Conservation (phyloP, 805 yeast genomes). For the Isabelozyma pseudorhagii region DNA sequence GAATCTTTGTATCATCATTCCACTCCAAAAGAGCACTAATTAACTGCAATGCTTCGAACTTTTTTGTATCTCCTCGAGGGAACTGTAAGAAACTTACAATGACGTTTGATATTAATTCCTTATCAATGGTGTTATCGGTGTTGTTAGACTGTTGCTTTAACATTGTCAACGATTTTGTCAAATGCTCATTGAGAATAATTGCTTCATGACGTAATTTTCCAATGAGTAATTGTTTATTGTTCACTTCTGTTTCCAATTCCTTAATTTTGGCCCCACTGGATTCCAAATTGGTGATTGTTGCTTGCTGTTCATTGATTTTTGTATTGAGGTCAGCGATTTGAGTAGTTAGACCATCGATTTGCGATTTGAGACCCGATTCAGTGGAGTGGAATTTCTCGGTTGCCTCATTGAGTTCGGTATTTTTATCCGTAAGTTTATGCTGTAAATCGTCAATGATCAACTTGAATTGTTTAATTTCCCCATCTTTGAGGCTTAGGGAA, state of each 20-base stretch:
- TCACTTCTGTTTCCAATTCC: conserved; percentile 53
- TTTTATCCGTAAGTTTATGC: conserved; percentile 4
- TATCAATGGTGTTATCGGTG: conserved; percentile 70
- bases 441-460: not conserved
- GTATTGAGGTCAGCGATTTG: conserved; percentile 14
- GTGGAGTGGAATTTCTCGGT: conserved; percentile 1
- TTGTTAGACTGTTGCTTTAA: conserved; percentile 69
- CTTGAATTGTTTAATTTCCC: conserved; percentile 11
- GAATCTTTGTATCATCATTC: conserved; percentile 76
- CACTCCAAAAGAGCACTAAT: conserved; percentile 81
- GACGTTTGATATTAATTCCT: conserved; percentile 83
- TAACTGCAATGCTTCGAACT: conserved; percentile 85
- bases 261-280: conserved; percentile 33
- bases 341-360: conserved; percentile 21
- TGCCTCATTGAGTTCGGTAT: conserved; percentile 1
- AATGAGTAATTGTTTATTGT: conserved; percentile 64
- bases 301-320: conserved; percentile 4
- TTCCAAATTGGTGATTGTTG: conserved; percentile 20
- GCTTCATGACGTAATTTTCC: conserved; percentile 96
- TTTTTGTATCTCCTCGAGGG: conserved; percentile 91
- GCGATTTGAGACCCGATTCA: conserved; percentile 3
- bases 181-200: conserved; percentile 86
- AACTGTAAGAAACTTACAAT: conserved; percentile 79
- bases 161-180: conserved; percentile 87
- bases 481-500: conserved; percentile 31